Percentiles rank a stretch among this genome's conserved stretches.
These are phyloP conservation scores for Dissophora ornata DNA, from an alignment of 192 early-diverging fungal species.

Conservation along the genomic window DNA sequence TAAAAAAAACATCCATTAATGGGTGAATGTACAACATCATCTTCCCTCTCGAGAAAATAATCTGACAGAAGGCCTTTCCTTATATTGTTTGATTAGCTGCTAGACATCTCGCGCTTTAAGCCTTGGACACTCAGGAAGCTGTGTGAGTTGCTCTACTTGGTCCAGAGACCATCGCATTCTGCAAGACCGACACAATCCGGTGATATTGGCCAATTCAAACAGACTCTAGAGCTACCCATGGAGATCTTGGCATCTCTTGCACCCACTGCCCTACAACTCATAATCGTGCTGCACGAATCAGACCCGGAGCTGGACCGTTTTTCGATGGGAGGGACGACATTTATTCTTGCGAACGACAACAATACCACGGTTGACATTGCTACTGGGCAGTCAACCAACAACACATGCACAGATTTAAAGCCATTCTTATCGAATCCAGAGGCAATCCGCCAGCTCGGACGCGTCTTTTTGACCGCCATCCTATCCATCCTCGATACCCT, in stretches of 20 bases:
- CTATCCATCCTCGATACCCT: constrained; percentile 16
- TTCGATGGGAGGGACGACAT: constrained; percentile 7
- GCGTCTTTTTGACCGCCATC: constrained; percentile 5
- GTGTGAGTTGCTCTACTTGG: constrained; percentile 19
- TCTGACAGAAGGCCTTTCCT: too few species aligned
- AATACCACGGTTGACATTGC: too few species aligned
- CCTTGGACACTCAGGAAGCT: constrained; percentile 7
- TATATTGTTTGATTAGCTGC: too few species aligned
- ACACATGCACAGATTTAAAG: too few species aligned
- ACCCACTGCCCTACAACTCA: not conserved
- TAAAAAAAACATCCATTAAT: too few species aligned
- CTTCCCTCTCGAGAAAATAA: too few species aligned
- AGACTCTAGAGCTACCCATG: not conserved
- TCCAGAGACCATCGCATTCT: not conserved
- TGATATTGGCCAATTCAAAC: too few species aligned
- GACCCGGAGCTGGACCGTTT: constrained; percentile 21
- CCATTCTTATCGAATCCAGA: constrained; percentile 9
- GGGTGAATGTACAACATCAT: too few species aligned
- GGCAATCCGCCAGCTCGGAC: constrained; percentile 29
- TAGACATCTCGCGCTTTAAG: not conserved
- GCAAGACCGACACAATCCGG: too few species aligned
- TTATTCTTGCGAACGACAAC: constrained; percentile 1
- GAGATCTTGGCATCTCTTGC: not conserved
- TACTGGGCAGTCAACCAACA: too few species aligned
- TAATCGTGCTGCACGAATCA: not conserved